phyloP scores from a whole-genome alignment of 2,329 filamentous ascomycete species.

The Fusarium drepaniforme region DNA sequence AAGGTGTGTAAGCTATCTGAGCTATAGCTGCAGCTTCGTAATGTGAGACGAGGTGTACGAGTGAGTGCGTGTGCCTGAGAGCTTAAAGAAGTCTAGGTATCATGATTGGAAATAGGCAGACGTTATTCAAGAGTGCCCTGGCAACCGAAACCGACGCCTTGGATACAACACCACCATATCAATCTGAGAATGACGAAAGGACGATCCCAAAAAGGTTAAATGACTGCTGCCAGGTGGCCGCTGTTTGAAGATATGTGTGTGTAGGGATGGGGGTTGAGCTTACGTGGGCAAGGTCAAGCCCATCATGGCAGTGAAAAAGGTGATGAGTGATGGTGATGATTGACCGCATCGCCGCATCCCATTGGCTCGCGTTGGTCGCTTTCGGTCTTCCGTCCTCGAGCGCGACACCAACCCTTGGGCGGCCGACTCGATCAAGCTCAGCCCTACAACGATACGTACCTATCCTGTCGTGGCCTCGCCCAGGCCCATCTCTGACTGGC shows the following conservation, averaged over 20 bases:
- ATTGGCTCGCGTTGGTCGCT: slow-evolving; percentile 31
- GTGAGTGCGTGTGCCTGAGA: slow-evolving; percentile 20
- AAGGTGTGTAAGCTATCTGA: slow-evolving; percentile 1
- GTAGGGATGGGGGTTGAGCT: slow-evolving; percentile 16
- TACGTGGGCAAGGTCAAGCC: slow-evolving; percentile 26
- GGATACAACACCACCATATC: slow-evolving; percentile 2
- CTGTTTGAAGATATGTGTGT: neutral
- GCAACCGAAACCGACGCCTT: slow-evolving; percentile 10
- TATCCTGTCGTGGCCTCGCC: neutral
- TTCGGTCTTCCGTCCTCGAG: slow-evolving; percentile 21
- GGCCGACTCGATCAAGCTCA: slow-evolving; percentile 34
- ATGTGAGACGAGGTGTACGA: slow-evolving; percentile 4
- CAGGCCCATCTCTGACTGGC: slow-evolving; percentile 20
- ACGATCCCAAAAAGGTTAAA: slow-evolving; percentile 2
- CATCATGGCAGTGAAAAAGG: slow-evolving; percentile 1
- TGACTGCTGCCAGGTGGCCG: slow-evolving; percentile 4
- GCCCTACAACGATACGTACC: slow-evolving; percentile 36
- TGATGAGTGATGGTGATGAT: slow-evolving; percentile 19
- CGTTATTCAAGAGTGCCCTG: slow-evolving; percentile 11
- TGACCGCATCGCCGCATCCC: neutral
- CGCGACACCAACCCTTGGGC: slow-evolving; percentile 22
- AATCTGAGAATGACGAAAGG: slow-evolving; percentile 9
- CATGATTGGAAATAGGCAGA: slow-evolving; percentile 18
- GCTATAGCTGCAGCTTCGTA: neutral
- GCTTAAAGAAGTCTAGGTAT: slow-evolving; percentile 17